Evolutionary conservation across 106 monocot genomes (phyloP).

Genomic region (Dactylorhiza incarnata): DNA sequence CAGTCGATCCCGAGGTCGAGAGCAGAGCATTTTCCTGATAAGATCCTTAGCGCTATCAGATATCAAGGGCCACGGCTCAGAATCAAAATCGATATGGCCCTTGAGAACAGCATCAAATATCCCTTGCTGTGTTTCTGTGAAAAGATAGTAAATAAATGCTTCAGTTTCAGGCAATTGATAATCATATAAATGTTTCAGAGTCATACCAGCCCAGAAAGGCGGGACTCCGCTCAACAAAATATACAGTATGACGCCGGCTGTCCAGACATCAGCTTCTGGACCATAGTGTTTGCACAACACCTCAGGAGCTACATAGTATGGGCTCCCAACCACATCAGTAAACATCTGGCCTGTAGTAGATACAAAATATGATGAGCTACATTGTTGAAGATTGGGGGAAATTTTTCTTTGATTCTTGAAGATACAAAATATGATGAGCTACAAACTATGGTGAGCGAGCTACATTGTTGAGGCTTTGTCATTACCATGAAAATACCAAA

Average conservation of each 20-base stretch:
- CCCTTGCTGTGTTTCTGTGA: conserved; percentile 66
- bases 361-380: background rate
- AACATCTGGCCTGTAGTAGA: conserved; percentile 46
- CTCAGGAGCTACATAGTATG: conserved; percentile 63
- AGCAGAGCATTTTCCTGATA: conserved; percentile 53
- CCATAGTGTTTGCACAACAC: conserved; percentile 48
- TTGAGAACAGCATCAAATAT: conserved; percentile 73
- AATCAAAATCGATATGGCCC: conserved; percentile 60
- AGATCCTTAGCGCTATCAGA: conserved; percentile 67
- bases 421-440: too few relatives aligned
- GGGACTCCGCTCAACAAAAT: conserved; percentile 61
- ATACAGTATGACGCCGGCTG: conserved; percentile 54
- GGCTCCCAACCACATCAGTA: conserved; percentile 56
- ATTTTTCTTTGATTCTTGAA: too few relatives aligned
- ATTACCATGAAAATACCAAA: too few relatives aligned
- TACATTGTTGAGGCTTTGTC: too few relatives aligned
- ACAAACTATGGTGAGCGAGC: too few relatives aligned
- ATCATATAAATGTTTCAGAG: background rate
- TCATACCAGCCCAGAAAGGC: conserved; percentile 55
- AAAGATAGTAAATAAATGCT: background rate
- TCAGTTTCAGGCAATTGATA: background rate
- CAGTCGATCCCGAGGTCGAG: conserved; percentile 41
- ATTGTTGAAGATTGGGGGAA: too few relatives aligned
- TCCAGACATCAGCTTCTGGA: conserved; percentile 69
- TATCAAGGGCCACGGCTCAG: conserved; percentile 60